Conservation (phyloP, 805 yeast genomes). For the Teunomyces cretensis region DNA sequence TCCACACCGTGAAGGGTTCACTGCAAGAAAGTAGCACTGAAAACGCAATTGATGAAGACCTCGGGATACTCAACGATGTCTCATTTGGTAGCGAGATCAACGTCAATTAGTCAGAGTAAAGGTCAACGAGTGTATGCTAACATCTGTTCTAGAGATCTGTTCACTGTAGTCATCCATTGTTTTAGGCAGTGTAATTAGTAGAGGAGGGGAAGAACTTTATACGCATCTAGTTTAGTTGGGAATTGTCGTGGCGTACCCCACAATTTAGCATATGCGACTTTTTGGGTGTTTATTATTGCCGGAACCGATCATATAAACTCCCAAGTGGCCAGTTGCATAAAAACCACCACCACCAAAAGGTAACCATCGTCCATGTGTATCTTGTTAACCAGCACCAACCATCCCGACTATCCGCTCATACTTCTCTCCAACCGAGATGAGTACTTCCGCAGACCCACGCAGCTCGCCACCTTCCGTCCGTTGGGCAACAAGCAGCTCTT, state of each 20-base stretch:
- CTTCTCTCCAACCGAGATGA: slow-evolving; percentile 88
- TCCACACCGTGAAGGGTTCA: neutral
- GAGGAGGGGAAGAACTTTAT: neutral
- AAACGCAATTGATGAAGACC: slow-evolving; percentile 2
- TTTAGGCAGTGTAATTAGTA: no score
- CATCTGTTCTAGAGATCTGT: neutral
- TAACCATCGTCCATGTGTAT: slow-evolving; percentile 66
- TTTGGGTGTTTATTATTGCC: no score
- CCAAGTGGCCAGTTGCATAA: no score
- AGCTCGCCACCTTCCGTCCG: slow-evolving; percentile 42
- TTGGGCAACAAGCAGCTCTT: slow-evolving; percentile 43
- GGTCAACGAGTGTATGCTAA: neutral
- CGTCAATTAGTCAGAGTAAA: neutral
- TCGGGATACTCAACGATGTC: slow-evolving; percentile 6
- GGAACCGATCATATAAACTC: no score
- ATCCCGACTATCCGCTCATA: slow-evolving; percentile 73
- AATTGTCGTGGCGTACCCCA: no score
- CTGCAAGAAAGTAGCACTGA: neutral
- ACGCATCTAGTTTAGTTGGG: neutral
- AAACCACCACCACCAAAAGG: no score
- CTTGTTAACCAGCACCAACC: slow-evolving; percentile 61
- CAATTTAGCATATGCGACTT: no score
- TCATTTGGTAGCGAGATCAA: slow-evolving; percentile 10
- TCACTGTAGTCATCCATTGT: no score
- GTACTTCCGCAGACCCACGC: slow-evolving; percentile 70